phyloP scores from a whole-genome alignment of 2,329 filamentous ascomycete species.

The Ilyonectria robusta region DNA sequence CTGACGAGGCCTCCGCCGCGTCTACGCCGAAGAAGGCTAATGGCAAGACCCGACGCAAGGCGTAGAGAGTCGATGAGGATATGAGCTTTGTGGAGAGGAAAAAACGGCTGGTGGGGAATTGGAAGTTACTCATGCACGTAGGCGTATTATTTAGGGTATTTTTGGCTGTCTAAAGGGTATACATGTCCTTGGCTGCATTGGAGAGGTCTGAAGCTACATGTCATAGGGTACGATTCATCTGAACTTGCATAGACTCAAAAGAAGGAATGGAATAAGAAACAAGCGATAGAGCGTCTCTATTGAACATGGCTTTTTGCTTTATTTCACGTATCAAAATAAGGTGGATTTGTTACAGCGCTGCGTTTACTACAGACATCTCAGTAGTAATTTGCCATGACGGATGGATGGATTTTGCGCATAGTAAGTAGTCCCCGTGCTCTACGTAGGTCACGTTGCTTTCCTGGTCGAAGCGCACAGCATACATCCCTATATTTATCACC shows the following conservation, averaged over 20 bases:
- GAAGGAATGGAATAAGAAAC: not conserved
- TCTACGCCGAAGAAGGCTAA: slow-evolving; percentile 53
- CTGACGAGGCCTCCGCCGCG: slow-evolving; percentile 43
- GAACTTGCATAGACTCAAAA: not conserved
- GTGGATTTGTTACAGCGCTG: not conserved
- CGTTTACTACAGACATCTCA: not conserved
- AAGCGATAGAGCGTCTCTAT: slow-evolving; percentile 14
- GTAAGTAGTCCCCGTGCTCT: no score
- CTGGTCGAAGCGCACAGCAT: not conserved
- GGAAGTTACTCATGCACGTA: not conserved
- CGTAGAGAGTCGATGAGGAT: slow-evolving; percentile 35
- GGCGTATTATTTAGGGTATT: slow-evolving; percentile 3
- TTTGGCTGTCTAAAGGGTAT: not conserved
- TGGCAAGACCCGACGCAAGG: slow-evolving; percentile 45
- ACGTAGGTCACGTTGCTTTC: not conserved
- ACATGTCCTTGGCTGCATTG: not conserved
- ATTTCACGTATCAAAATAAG: not conserved
- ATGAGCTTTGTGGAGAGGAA: not conserved
- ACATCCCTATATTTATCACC: no score
- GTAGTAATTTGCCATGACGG: not conserved
- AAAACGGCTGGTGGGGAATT: not conserved
- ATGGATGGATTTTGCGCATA: no score
- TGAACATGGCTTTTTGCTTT: not conserved
- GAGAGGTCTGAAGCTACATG: not conserved
- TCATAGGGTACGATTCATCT: not conserved